A percentile compares a stretch with the other conserved stretches of the same genome.
Conservation (phyloP, 176 grass and related monocot species). For the Zizania latifolia region DNA sequence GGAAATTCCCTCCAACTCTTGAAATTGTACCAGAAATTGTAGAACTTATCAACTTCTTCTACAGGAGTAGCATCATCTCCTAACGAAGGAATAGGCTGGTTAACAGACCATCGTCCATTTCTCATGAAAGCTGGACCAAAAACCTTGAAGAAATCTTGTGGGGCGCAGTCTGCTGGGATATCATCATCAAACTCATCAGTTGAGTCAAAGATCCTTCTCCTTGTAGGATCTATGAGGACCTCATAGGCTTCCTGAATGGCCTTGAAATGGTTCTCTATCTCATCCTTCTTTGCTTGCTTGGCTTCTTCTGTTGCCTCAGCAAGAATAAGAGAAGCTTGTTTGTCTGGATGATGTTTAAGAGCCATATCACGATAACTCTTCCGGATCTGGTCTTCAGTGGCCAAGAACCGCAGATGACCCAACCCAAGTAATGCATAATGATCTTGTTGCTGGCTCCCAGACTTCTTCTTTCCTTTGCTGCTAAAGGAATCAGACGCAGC, state of each 20-base stretch:
- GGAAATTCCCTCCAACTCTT: constrained; percentile 99
- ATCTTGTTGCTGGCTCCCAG: constrained; percentile 82
- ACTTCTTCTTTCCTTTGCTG: constrained; percentile 94
- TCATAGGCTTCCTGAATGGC: constrained; percentile 92
- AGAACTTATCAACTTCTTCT: constrained; percentile 76
- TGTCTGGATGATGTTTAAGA: constrained; percentile 97
- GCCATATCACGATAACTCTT: constrained; percentile 93
- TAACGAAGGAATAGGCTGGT: constrained; percentile 68
- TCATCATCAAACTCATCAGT: constrained; percentile 99
- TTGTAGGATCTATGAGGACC: constrained; percentile 84
- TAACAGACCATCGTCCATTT: constrained; percentile 87
- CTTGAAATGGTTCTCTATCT: constrained; percentile 96
- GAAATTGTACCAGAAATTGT: constrained; percentile 93
- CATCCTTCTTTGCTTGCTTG: constrained; percentile 87
- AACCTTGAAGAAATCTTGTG: constrained; percentile 95
- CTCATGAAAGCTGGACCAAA: constrained; percentile 95
- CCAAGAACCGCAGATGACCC: constrained; percentile 78
- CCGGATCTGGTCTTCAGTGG: constrained; percentile 91
- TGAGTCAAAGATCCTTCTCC: constrained; percentile 91
- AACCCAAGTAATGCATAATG: constrained; percentile 91
- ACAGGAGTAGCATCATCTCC: constrained; percentile 69
- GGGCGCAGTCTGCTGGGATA: constrained; percentile 83
- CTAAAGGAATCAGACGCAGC: constrained; percentile 65
- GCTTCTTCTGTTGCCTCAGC: constrained; percentile 72
- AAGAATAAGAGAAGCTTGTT: constrained; percentile 71